These are phyloP conservation scores for Pseudopithomyces maydicus DNA, from an alignment of 2,329 filamentous ascomycete species.

Conservation along the genomic window DNA sequence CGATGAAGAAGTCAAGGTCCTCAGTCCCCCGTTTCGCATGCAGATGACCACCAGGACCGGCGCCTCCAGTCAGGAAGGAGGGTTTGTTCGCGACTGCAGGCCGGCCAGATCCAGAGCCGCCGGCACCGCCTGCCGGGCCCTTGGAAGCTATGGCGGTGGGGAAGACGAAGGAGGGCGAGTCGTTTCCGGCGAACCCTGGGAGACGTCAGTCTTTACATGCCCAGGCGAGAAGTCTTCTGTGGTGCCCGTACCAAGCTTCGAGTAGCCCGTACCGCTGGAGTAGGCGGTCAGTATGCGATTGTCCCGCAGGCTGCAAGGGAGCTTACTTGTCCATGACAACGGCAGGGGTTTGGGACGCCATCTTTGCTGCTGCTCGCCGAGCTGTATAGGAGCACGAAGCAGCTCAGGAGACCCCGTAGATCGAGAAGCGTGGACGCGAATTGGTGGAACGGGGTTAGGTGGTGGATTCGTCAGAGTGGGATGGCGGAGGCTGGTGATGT, in stretches of 20 bases:
- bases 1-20: slow-evolving; percentile 98
- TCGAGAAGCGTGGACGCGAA: slow-evolving; percentile 24
- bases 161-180: slow-evolving; percentile 98
- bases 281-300: slow-evolving; percentile 46
- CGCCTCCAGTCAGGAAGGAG: slow-evolving; percentile 89
- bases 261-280: slow-evolving; percentile 95
- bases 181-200: slow-evolving; percentile 95
- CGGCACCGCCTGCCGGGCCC: slow-evolving; percentile 70
- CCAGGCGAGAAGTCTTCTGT: background rate
- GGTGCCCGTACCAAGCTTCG: slow-evolving; percentile 81
- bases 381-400: slow-evolving; percentile 20
- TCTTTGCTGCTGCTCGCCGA: slow-evolving; percentile 53
- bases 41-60: slow-evolving; percentile 80
- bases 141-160: slow-evolving; percentile 98
- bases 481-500: slow-evolving; percentile 32
- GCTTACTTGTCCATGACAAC: slow-evolving; percentile 99
- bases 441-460: slow-evolving; percentile 19
- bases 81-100: slow-evolving; percentile 94
- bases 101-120: slow-evolving; percentile 81
- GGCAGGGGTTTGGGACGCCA: slow-evolving; percentile 98
- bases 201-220: slow-evolving; percentile 40
- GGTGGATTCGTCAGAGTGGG: slow-evolving; percentile 39
- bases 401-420: slow-evolving; percentile 25
- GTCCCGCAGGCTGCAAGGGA: slow-evolving; percentile 36
- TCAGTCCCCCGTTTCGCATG: slow-evolving; percentile 94